These are phyloP conservation scores for Butyriboletus appendiculatus DNA, from an alignment of 1,284 basidiomycete species.

Conservation along the genomic window DNA sequence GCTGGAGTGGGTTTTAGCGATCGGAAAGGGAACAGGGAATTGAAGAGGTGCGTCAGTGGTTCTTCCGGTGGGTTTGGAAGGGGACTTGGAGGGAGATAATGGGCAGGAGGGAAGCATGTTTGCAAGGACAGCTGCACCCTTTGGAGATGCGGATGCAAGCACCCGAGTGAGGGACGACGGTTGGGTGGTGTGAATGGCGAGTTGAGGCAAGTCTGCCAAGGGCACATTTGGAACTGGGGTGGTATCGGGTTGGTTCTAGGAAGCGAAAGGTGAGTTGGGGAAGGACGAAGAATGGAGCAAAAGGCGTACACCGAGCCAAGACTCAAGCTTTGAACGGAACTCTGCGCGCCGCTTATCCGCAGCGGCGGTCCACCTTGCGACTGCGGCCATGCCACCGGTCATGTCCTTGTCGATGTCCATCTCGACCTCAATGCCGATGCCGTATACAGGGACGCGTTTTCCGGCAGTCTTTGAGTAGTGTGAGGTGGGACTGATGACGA, in stretches of 20 bases:
- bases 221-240: constrained; percentile 58
- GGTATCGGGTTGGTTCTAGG: constrained; percentile 51
- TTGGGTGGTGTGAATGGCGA: constrained; percentile 48
- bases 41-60: constrained; percentile 25
- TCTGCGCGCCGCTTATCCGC: constrained; percentile 58
- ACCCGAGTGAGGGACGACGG: constrained; percentile 66
- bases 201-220: constrained; percentile 61
- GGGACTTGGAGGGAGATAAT: constrained; percentile 46
- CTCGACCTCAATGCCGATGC: constrained; percentile 82
- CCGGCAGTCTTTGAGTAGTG: constrained; percentile 65
- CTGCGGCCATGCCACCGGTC: constrained; percentile 78
- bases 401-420: constrained; percentile 79
- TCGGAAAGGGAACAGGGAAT: constrained; percentile 54
- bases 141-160: constrained; percentile 72
- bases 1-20: constrained; percentile 39
- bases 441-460: constrained; percentile 74
- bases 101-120: constrained; percentile 50
- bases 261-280: constrained; percentile 12
- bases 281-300: neutral
- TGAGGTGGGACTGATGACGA: constrained; percentile 68
- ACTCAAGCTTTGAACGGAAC: constrained; percentile 58
- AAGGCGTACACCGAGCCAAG: constrained; percentile 60
- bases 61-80: constrained; percentile 39
- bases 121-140: constrained; percentile 45
- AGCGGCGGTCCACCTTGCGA: constrained; percentile 79